Base-by-base conservation (phyloP, 495 filamentous ascomycete genomes). In the Aspergillus sparsus region DNA sequence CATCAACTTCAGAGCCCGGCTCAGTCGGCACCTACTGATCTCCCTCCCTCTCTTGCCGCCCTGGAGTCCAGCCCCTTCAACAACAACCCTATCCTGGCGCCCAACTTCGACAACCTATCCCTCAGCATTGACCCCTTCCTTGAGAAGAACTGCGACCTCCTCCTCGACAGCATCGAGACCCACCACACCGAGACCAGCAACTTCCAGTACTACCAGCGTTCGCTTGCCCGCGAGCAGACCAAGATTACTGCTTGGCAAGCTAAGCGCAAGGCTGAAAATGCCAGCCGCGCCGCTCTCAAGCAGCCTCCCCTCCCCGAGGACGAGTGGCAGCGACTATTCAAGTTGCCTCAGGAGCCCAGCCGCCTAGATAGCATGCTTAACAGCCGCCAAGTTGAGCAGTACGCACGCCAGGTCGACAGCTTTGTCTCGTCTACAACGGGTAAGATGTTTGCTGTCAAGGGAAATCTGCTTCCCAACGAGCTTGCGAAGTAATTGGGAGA, bases 151-250 rank as follows among this genome's bases (percentile, higher is more conserved):
- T 94, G 91, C 76, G 93, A 98, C 69, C 85, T 96, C 62, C 85
- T 98, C 27, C 86, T 98, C 58, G 94, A 98, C 59, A 91, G 87
- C 77, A 98, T 98, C 69, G 94, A 98, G 80, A 85, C 88, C 27
- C 94, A 98, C 81, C 92, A 98, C 76, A 96, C 93, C 50, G 94
- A 98, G 77, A 88, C 93, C 71, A 98, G 98, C 84, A 98, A 98
- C 82, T 90, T 91, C 79, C 92, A 96, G 77, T 98, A 97, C 82
- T 96, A 98, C 81, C 91, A 96, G 78, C 86, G 94, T 55, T 92
- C 95, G 68, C 82, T 97, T n/a, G 88, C 87, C 27, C 90, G 94
- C 52, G 94, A 98, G 81, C 95, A 98, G 78, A 78, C 88, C 63
- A 98, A 98, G 83, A 97, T 98, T 68, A 87, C 89, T 42, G 85